Base-by-base conservation (phyloP, 208 protist genomes). In the Trypanosoma caninum region DNA sequence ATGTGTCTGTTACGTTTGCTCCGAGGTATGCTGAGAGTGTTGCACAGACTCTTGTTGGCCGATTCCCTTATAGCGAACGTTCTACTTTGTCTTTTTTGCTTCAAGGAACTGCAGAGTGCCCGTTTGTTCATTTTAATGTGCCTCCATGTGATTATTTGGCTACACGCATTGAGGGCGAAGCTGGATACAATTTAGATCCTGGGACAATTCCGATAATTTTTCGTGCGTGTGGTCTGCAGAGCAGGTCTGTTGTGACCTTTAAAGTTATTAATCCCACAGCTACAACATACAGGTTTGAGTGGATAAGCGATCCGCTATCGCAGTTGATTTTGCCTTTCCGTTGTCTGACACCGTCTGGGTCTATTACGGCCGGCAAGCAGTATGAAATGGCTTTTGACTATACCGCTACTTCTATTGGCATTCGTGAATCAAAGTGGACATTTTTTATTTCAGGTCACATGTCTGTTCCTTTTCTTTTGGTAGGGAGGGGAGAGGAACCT, bases 301-400 rank as follows among this genome's bases (percentile, higher is more conserved):
- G 97, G 97, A 64, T 72, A 6, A 84, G 94, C 31, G 65, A 83
- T 48, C 23, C 67, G 0, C 44, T 55, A 22, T 50, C 38, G 22
- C 66, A 50, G 23, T 59, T 56, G 13, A 27, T 88, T 6, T 80
- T 73, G 16, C 87, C 92, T 2, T 98, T 99, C 75, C 71, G 81
- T 30, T 98, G 95, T 69, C 60, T 94, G 13, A 97, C 90, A 18
- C 65, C 69, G 16, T 82, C 65, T 28, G 93, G 93, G 20, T 80
- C 69, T 31, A 82, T 97, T 35, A 46, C 66, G 4, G 74, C 81
- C 1, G 97, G 96, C n/a, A 96, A 95, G 52, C 82, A 96, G 61
- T 53, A 77, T n/a, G 96, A 98, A 63, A 96, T 98, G 72, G 69
- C 74, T 6, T 98, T 99, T 77, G 93, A 98, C 53, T 99, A 97